Evolutionary conservation across 352 stramenopile genomes (phyloP), one percentile per base, ranked within the genome.

Genomic region (Phytophthora capsici): DNA sequence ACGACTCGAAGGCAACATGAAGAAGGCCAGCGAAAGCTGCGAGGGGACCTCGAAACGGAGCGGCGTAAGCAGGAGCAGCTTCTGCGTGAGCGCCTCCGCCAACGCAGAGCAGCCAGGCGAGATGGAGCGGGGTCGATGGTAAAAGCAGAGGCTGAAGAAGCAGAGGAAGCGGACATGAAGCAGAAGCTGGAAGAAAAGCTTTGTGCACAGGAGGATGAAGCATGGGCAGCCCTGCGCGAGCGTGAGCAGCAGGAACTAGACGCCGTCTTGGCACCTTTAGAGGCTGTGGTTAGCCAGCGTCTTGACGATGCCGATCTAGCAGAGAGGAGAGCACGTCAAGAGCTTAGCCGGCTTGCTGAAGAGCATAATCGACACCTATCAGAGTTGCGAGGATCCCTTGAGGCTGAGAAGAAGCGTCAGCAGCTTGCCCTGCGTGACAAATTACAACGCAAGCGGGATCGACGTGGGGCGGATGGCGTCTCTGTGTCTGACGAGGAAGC

Each of bases 331-430:
- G 69, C 66, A n/a, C 51, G 61, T 17, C 66, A 75, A 17, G 65
- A 81, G 30, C 57, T 84, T 6, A 57, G 22, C 7, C 57, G 69
- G 14, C 56, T 81, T 40, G 55, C 50, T 19, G 48, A 30, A 8
- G 72, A 80, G 44, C 66, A 78, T 17, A 38, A 55, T n/a, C 28
- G 32, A 20, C 50, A 72, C 19, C 55, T 70, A 13, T 28, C 26
- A 17, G 62, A 75, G 20, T 63, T 81, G 6, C 65, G 43, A 0
- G 26, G 41, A 0, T 47, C 22, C 16, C 17, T 77, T 6, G 50
- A 69, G 9, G 41, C 54, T 8, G 65, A 81, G 19, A 77, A 77
- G 34, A 41, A 67, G 34, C 59, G 60, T 4, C 69, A 80, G 25
- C 48, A 68, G 22, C 51, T 61, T 30, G 57, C 57, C 14, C 45